Percentiles rank a stretch among this genome's conserved stretches.
Evolutionary conservation across 345 rosid species (phyloP).

Genomic region (Ceriops zippeliana): DNA sequence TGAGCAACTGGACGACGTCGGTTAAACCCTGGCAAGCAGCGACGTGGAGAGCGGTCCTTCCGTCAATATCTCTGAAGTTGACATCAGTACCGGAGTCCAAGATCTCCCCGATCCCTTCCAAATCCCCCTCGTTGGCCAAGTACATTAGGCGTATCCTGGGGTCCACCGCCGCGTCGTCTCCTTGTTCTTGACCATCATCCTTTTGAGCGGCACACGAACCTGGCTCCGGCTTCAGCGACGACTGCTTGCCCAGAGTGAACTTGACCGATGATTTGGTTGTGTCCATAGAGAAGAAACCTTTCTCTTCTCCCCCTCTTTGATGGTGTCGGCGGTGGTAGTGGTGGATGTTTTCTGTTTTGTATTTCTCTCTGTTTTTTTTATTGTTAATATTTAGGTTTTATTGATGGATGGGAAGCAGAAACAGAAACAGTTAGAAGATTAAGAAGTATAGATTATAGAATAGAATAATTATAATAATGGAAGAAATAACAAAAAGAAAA

Average conservation of each 20-base stretch:
- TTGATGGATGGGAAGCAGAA: too few relatives aligned
- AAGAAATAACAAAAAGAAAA: too few relatives aligned
- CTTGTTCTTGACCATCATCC: constrained; percentile 32
- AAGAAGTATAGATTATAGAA: too few relatives aligned
- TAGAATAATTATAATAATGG: too few relatives aligned
- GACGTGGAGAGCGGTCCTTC: constrained; percentile 78
- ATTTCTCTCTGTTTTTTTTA: too few relatives aligned
- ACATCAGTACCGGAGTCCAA: constrained; percentile 60
- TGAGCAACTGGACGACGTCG: constrained; percentile 58
- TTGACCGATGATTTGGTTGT: constrained; percentile 39
- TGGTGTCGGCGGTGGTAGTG: too few relatives aligned
- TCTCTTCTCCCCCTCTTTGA: too few relatives aligned
- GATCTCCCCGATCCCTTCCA: constrained; percentile 66
- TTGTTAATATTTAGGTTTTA: too few relatives aligned
- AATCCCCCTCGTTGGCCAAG: constrained; percentile 62
- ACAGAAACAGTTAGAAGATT: too few relatives aligned
- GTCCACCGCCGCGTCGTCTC: constrained; percentile 38
- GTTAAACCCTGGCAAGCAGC: constrained; percentile 77
- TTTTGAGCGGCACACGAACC: constrained; percentile 16
- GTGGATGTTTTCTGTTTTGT: too few relatives aligned
- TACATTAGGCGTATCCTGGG: constrained; percentile 70
- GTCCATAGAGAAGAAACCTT: constrained; percentile 2
- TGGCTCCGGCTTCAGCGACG: constrained; percentile 58
- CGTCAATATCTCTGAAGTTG: constrained; percentile 77
- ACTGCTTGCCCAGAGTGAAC: constrained; percentile 56